Percentiles rank a stretch among this genome's conserved stretches.
Evolutionary conservation across 2,329 filamentous ascomycete genomes (phyloP).

Genomic region (Trichophyton mentagrophytes): DNA sequence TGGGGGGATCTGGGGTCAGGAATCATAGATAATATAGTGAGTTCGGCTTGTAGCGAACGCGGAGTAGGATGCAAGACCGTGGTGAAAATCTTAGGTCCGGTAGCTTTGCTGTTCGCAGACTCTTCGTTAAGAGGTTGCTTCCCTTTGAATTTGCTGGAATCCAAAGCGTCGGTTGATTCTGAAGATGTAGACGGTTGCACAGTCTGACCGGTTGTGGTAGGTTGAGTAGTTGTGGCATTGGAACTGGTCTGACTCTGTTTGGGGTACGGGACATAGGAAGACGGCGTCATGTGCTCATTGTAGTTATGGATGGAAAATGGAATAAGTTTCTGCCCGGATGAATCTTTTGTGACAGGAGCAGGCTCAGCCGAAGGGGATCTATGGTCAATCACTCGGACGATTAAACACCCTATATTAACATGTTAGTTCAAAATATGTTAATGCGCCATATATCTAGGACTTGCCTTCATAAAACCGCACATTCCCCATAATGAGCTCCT

Average conservation of each 20-base stretch:
- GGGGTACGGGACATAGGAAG: conserved; percentile 67
- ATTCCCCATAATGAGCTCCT: conserved; percentile 56
- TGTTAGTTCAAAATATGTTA: background rate
- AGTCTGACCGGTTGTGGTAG: background rate
- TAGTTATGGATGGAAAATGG: conserved; percentile 87
- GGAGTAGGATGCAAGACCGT: conserved; percentile 75
- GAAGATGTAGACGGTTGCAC: background rate
- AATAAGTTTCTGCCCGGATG: conserved; percentile 48
- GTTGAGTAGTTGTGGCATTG: conserved; percentile 20
- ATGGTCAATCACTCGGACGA: conserved; percentile 88
- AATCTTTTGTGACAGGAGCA: conserved; percentile 41
- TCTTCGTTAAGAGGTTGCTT: conserved; percentile 28
- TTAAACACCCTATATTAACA: conserved; percentile 52
- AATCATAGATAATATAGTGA: conserved; percentile 62
- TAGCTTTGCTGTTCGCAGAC: conserved; percentile 35
- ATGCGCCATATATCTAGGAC: background rate
- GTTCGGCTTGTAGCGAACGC: conserved; percentile 60
- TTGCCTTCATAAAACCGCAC: conserved; percentile 79
- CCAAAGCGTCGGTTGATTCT: background rate
- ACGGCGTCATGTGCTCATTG: conserved; percentile 80
- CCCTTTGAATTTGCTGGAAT: background rate
- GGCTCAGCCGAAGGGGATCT: conserved; percentile 51
- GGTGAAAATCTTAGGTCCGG: conserved; percentile 54
- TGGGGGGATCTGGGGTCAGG: conserved; percentile 43
- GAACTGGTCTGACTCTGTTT: conserved; percentile 34